A percentile compares a stretch with the other conserved stretches of the same genome.
Evolutionary conservation across 805 yeast genomes (phyloP).

Genomic region (Kuraishia piskuri): DNA sequence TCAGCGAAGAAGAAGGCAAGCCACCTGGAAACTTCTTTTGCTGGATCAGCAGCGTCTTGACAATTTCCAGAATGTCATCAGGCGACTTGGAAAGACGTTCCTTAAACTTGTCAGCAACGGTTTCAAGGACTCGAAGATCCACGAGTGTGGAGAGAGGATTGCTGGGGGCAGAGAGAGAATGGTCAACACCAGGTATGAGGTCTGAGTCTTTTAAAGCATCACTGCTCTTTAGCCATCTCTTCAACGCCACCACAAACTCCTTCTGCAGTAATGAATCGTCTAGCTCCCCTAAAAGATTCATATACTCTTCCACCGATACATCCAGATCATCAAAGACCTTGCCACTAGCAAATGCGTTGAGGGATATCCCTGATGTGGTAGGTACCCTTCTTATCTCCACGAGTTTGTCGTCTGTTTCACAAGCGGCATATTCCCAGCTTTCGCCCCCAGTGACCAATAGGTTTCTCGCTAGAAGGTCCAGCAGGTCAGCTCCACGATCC

Average conservation of each 20-base stretch:
- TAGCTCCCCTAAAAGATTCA: slow-evolving; percentile 38
- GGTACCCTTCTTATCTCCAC: slow-evolving; percentile 13
- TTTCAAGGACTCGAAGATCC: slow-evolving; percentile 59
- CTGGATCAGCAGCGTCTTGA: slow-evolving; percentile 30
- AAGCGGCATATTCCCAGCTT: slow-evolving; percentile 32
- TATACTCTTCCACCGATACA: slow-evolving; percentile 27
- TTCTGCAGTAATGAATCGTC: slow-evolving; percentile 37
- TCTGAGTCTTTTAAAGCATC: slow-evolving; percentile 5
- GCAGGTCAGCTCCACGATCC: slow-evolving; percentile 2
- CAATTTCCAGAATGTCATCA: slow-evolving; percentile 42
- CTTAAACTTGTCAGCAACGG: slow-evolving; percentile 47
- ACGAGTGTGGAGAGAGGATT: slow-evolving; percentile 48
- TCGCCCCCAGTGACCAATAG: slow-evolving; percentile 22
- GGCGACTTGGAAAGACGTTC: slow-evolving; percentile 49
- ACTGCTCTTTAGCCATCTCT: slow-evolving; percentile 45
- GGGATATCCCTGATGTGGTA: background rate
- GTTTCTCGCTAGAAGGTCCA: slow-evolving; percentile 26
- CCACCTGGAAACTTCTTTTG: slow-evolving; percentile 12
- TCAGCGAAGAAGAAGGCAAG: background rate
- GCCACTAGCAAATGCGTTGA: slow-evolving; percentile 13
- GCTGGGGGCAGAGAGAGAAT: slow-evolving; percentile 10
- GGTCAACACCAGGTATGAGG: slow-evolving; percentile 14
- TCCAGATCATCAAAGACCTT: slow-evolving; percentile 36
- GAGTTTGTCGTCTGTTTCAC: slow-evolving; percentile 24
- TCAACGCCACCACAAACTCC: slow-evolving; percentile 42